These are phyloP conservation scores for Rhizomucor pusillus DNA, from an alignment of 371 early-diverging fungal genomes.

Conservation along the genomic window DNA sequence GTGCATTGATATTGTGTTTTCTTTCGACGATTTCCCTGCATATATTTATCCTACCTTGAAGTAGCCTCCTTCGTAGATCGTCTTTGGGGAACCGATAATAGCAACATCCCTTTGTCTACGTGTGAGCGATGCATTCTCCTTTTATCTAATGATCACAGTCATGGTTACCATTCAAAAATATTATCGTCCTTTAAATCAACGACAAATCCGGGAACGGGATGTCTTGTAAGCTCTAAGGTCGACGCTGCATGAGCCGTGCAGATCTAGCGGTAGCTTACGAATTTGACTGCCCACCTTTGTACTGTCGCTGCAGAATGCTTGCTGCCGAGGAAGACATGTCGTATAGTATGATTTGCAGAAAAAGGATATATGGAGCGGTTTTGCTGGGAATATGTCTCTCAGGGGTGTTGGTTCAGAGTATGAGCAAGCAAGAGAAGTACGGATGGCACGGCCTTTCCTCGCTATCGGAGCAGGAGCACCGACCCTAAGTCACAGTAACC, in stretches of 20 bases:
- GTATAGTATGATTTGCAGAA: too few species aligned
- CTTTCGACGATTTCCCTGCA: constrained; percentile 35
- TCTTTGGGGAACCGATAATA: constrained; percentile 83
- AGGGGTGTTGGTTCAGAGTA: too few species aligned
- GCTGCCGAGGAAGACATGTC: constrained; percentile 48
- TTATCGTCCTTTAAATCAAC: constrained; percentile 67
- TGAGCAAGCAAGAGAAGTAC: too few species aligned
- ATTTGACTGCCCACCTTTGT: too few species aligned
- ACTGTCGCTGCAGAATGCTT: constrained; percentile 52
- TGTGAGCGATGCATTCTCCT: neutral
- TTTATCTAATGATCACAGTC: neutral
- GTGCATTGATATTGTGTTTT: neutral
- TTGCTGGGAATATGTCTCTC: too few species aligned
- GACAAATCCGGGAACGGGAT: constrained; percentile 72
- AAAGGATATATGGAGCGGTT: too few species aligned
- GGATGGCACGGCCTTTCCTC: too few species aligned
- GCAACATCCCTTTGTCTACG: constrained; percentile 64
- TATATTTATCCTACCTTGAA: constrained; percentile 63
- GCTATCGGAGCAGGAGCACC: too few species aligned
- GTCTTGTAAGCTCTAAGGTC: constrained; percentile 45
- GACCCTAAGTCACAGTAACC: too few species aligned
- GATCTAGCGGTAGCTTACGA: constrained; percentile 1
- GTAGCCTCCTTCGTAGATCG: constrained; percentile 88
- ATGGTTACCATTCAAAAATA: constrained; percentile 58
- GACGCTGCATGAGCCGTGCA: neutral